Conservation (phyloP, 257 asterid genomes). For the Lavandula angustifolia region DNA sequence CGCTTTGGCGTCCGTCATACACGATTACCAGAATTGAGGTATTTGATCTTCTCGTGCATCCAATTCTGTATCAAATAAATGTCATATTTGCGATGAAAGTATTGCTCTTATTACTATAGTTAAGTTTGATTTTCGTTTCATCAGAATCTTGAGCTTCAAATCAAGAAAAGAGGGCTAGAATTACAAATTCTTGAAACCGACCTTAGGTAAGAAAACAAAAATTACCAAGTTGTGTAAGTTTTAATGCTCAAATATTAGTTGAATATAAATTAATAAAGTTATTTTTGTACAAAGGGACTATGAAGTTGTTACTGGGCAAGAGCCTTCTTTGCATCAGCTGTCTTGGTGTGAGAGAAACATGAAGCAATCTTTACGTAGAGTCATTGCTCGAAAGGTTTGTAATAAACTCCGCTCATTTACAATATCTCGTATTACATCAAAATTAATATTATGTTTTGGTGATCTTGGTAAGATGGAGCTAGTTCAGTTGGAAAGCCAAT, state of each 20-base stretch:
- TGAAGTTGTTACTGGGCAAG: constrained; percentile 42
- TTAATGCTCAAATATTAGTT: not conserved
- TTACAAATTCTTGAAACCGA: constrained; percentile 48
- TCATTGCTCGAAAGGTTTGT: constrained; percentile 41
- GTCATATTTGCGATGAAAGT: not conserved
- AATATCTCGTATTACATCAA: too few species aligned
- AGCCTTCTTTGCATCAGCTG: constrained; percentile 59
- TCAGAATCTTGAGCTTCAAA: constrained; percentile 60
- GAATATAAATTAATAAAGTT: not conserved
- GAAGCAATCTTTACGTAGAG: constrained; percentile 39
- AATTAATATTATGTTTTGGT: too few species aligned
- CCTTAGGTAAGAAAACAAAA: constrained; percentile 45
- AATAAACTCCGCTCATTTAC: too few species aligned
- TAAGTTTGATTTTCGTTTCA: constrained; percentile 9
- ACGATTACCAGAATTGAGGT: constrained; percentile 46
- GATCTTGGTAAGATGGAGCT: constrained; percentile 25
- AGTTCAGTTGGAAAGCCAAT: constrained; percentile 33
- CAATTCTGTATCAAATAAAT: not conserved
- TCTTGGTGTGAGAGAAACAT: constrained; percentile 66
- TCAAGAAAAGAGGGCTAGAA: constrained; percentile 42
- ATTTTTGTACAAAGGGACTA: constrained; percentile 38
- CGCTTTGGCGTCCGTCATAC: not conserved
- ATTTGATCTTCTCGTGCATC: not conserved
- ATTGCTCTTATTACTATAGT: not conserved
- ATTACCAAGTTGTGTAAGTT: not conserved